These are phyloP conservation scores for Thalassiosira livingstoniorum DNA, from an alignment of 352 stramenopile species.

Conservation along the genomic window DNA sequence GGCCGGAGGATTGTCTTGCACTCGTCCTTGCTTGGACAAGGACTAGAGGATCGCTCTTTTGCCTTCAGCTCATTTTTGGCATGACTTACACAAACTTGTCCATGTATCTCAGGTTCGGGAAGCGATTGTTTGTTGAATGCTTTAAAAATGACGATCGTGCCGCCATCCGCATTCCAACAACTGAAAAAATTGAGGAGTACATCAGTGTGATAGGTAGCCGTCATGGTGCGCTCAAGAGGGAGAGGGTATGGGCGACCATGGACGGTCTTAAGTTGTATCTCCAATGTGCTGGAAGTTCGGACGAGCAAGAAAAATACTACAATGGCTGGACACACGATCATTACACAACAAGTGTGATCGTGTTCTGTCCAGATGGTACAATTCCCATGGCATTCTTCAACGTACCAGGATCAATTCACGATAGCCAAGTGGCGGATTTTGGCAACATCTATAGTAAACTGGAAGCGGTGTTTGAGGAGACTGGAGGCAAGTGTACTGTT, in stretches of 20 bases:
- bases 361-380: constrained; percentile 31
- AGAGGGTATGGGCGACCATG: neutral
- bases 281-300: neutral
- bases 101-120: constrained; percentile 6
- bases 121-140: neutral
- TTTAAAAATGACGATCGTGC: neutral
- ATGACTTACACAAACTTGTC: constrained; percentile 2
- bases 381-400: constrained; percentile 22
- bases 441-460: constrained; percentile 43
- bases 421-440: constrained; percentile 28
- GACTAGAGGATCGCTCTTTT: constrained; percentile 6
- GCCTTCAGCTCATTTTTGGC: constrained; percentile 12
- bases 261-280: constrained; percentile 5
- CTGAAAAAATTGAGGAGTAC: constrained; percentile 6
- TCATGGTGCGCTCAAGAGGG: neutral
- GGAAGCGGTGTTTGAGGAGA: constrained; percentile 24
- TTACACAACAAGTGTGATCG: constrained; percentile 16
- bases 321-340: constrained; percentile 33
- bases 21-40: constrained; percentile 1
- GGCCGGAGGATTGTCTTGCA: neutral
- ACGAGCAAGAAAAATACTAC: neutral
- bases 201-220: neutral
- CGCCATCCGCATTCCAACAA: neutral
- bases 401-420: constrained; percentile 35
- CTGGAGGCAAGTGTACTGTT: constrained; percentile 22